Conservation (phyloP, 495 filamentous ascomycete genomes). For the Penicillium soppii region DNA sequence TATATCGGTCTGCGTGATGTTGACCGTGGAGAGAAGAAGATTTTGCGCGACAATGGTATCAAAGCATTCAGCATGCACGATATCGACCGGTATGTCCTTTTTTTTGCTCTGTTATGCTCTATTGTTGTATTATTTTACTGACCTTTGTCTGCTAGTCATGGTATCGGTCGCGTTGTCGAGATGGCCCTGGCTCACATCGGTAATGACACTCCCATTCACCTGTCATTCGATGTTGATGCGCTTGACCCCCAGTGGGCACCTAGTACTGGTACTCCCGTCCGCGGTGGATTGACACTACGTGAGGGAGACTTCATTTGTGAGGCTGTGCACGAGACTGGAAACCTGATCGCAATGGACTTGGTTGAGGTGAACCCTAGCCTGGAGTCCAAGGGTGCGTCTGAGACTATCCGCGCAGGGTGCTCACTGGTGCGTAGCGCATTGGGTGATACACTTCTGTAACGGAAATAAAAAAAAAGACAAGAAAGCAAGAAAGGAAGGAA, state of each 20-base stretch:
- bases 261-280: constrained; percentile 91
- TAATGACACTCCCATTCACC: constrained; percentile 89
- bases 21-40: constrained; percentile 85
- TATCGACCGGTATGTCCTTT: constrained; percentile 68
- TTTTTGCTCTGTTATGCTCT: neutral
- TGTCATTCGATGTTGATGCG: constrained; percentile 97
- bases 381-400: constrained; percentile 71
- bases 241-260: constrained; percentile 95
- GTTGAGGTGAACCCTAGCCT: constrained; percentile 94
- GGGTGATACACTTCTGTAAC: constrained; percentile 81
- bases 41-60: constrained; percentile 83
- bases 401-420: constrained; percentile 89
- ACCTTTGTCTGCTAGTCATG: constrained; percentile 54
- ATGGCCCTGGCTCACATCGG: constrained; percentile 96
- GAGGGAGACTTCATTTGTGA: constrained; percentile 99
- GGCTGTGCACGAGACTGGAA: constrained; percentile 90
- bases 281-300: constrained; percentile 90
- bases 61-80: constrained; percentile 99
- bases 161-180: constrained; percentile 95
- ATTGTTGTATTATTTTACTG: neutral
- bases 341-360: constrained; percentile 86
- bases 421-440: constrained; percentile 87
- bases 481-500: constrained; percentile 1
- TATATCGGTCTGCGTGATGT: constrained; percentile 97
- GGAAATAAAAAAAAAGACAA: constrained; percentile 6